Evolutionary conservation across 2,329 filamentous ascomycete genomes (phyloP).

Genomic region (Arthroderma sp.): DNA sequence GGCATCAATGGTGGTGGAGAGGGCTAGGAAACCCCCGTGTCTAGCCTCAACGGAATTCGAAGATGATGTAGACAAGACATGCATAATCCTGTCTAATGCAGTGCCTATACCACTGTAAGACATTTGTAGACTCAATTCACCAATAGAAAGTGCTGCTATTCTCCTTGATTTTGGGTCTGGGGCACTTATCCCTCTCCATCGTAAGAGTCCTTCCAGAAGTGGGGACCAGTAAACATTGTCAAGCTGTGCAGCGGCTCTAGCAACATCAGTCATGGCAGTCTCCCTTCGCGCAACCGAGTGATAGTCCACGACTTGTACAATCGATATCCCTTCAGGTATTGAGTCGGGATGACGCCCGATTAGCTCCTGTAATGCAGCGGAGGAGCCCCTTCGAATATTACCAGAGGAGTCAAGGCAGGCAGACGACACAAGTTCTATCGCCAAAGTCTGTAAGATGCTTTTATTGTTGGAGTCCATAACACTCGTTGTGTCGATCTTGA

Average conservation of each 20-base stretch:
- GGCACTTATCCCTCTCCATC: conserved; percentile 82
- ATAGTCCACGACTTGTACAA: conserved; percentile 88
- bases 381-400: conserved; percentile 85
- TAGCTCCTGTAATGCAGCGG: conserved; percentile 85
- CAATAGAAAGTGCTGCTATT: conserved; percentile 58
- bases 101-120: conserved; percentile 22
- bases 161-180: conserved; percentile 62
- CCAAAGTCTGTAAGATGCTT: conserved; percentile 60
- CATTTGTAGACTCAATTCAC: conserved; percentile 32
- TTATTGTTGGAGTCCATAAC: conserved; percentile 22
- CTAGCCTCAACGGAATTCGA: conserved; percentile 32
- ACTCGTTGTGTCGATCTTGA: conserved; percentile 35
- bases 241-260: conserved; percentile 55
- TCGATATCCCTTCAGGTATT: conserved; percentile 64
- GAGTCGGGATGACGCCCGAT: conserved; percentile 85
- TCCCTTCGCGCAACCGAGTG: conserved; percentile 81
- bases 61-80: conserved; percentile 28
- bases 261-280: conserved; percentile 67
- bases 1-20: conserved; percentile 29
- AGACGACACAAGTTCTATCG: conserved; percentile 65
- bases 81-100: conserved; percentile 25
- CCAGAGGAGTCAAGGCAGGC: conserved; percentile 81
- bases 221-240: conserved; percentile 53
- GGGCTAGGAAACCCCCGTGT: conserved; percentile 34
- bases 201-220: conserved; percentile 57